Evolutionary conservation across 257 asterid species (phyloP).

Genomic region (Gentiana macrophylla): DNA sequence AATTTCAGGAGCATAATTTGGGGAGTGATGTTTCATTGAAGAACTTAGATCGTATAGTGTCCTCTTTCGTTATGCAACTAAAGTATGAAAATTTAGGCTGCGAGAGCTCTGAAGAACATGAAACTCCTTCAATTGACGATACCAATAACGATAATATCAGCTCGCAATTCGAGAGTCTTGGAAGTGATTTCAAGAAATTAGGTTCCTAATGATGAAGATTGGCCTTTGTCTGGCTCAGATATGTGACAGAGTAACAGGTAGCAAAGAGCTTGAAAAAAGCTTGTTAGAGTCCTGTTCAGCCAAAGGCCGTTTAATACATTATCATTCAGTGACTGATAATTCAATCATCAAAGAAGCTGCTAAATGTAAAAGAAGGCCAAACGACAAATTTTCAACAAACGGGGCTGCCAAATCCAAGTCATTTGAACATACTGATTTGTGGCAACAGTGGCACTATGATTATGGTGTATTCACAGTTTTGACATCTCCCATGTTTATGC

Average conservation of each 20-base stretch:
- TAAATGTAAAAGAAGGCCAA: slow-evolving; percentile 19
- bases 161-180: slow-evolving; percentile 41
- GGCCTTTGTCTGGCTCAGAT: slow-evolving; percentile 65
- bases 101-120: slow-evolving; percentile 8
- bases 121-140: background rate
- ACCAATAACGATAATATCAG: background rate
- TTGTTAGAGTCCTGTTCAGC: slow-evolving; percentile 58
- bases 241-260: slow-evolving; percentile 55
- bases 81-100: slow-evolving; percentile 36
- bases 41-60: slow-evolving; percentile 56
- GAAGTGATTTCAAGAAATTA: slow-evolving; percentile 39
- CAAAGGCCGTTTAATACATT: slow-evolving; percentile 80
- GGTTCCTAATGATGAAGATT: slow-evolving; percentile 65
- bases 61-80: slow-evolving; percentile 81
- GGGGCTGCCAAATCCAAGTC: slow-evolving; percentile 7
- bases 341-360: slow-evolving; percentile 27
- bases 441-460: slow-evolving; percentile 99
- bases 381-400: slow-evolving; percentile 4
- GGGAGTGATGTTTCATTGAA: slow-evolving; percentile 81
- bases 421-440: slow-evolving; percentile 20
- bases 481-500: slow-evolving; percentile 59
- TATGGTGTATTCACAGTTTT: slow-evolving; percentile 74
- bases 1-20: slow-evolving; percentile 57
- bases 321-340: slow-evolving; percentile 58
- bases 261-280: slow-evolving; percentile 65